phyloP scores from a whole-genome alignment of 768 basidiomycete genomes.

The Tulasnella sp. region DNA sequence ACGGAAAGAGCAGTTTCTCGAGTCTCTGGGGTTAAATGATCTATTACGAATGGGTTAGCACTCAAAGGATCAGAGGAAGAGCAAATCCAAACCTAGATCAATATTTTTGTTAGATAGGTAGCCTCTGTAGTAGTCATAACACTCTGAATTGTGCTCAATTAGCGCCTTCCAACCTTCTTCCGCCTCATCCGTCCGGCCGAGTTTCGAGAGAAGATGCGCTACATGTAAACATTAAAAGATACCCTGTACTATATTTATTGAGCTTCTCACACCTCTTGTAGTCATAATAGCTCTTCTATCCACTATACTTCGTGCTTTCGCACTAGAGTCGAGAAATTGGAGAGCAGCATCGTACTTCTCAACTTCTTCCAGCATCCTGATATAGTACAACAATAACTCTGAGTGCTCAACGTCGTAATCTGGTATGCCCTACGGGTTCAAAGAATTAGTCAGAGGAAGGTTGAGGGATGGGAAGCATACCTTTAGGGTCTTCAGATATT shows the following conservation, averaged over 20 bases:
- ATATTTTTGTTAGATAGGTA: conserved; percentile 55
- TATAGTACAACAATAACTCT: conserved; percentile 67
- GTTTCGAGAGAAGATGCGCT: conserved; percentile 70
- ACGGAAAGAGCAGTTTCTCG: conserved; percentile 41
- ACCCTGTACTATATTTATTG: not conserved
- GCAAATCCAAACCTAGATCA: conserved; percentile 39
- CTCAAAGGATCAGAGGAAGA: not conserved
- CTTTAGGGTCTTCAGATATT: conserved; percentile 60
- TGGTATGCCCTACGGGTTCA: conserved; percentile 47
- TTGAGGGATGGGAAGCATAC: conserved; percentile 28
- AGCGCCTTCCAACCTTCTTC: conserved; percentile 68
- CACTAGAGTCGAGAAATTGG: conserved; percentile 47
- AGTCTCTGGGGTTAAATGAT: conserved; percentile 36
- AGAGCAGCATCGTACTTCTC: conserved; percentile 28
- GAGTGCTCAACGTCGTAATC: conserved; percentile 71
- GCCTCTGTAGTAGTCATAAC: conserved; percentile 62
- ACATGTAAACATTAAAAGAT: conserved; percentile 5
- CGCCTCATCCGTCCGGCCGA: conserved; percentile 51
- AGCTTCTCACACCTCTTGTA: conserved; percentile 38
- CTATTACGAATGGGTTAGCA: conserved; percentile 20
- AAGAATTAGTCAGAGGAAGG: not conserved
- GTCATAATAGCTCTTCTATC: conserved; percentile 60
- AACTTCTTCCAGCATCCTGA: conserved; percentile 58
- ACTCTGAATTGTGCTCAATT: conserved; percentile 77
- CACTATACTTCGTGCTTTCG: conserved; percentile 52